Conservation (phyloP, 1,284 basidiomycete species). For the Ustilago sp. region DNA sequence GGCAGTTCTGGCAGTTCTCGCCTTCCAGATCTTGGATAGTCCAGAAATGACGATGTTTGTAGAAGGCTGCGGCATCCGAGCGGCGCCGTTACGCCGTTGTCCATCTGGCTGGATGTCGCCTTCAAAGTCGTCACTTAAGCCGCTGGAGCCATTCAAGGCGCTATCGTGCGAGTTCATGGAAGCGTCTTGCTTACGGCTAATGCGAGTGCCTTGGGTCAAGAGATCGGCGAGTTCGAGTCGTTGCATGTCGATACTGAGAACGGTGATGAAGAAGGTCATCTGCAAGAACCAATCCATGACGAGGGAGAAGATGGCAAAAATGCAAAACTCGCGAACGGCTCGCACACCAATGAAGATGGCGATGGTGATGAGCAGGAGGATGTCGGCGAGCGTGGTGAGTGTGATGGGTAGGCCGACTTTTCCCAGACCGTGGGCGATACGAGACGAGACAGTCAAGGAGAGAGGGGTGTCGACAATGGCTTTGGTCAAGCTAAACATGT, state of each 20-base stretch:
- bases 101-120: conserved; percentile 15
- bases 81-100: conserved; percentile 5
- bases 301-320: conserved; percentile 91
- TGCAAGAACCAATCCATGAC: conserved; percentile 96
- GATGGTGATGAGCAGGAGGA: conserved; percentile 82
- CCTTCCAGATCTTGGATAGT: conserved; percentile 65
- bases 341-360: conserved; percentile 79
- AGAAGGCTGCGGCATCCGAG: conserved; percentile 4
- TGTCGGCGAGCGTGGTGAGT: conserved; percentile 88
- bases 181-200: conserved; percentile 30
- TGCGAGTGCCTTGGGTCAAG: conserved; percentile 52
- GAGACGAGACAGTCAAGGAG: conserved; percentile 87
- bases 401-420: conserved; percentile 90
- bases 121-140: conserved; percentile 17
- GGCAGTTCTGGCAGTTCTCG: conserved; percentile 82
- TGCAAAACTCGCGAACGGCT: conserved; percentile 91
- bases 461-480: conserved; percentile 91
- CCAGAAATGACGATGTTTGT: conserved; percentile 32
- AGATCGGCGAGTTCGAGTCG: conserved; percentile 76
- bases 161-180: conserved; percentile 16
- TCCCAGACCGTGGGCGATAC: conserved; percentile 88
- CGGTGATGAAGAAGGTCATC: conserved; percentile 90
- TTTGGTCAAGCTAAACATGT: conserved; percentile 92
- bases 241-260: conserved; percentile 89
- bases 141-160: conserved; percentile 6